These are phyloP conservation scores for Poa pratensis DNA, from an alignment of 176 grass and related monocot genomes.

Conservation along the genomic window DNA sequence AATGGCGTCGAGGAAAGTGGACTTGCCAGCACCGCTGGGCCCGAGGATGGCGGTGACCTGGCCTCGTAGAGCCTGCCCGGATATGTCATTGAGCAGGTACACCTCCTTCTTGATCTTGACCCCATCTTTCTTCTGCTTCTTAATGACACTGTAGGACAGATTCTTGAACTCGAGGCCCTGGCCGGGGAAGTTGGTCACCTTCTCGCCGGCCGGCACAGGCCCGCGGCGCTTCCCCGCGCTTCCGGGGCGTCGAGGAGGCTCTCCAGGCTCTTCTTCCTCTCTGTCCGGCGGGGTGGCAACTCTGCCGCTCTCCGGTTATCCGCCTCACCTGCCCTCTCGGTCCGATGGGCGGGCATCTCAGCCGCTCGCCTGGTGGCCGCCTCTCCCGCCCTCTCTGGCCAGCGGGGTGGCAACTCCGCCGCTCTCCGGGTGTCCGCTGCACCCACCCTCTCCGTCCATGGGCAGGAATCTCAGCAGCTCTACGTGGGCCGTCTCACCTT, in stretches of 20 bases:
- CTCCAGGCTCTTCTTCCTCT: conserved; percentile 54
- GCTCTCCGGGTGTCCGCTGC: conserved; percentile 16
- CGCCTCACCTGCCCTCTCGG: neutral
- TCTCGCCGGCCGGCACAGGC: neutral
- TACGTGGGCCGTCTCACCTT: neutral
- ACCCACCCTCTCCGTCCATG: neutral
- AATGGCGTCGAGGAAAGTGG: conserved; percentile 73
- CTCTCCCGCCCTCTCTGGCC: neutral
- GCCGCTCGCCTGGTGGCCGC: neutral
- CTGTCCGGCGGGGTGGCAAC: conserved; percentile 6
- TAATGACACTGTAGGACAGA: conserved; percentile 68
- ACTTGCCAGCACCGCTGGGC: conserved; percentile 75
- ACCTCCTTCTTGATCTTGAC: conserved; percentile 62
- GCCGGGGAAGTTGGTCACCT: conserved; percentile 47
- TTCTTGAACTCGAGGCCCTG: conserved; percentile 75
- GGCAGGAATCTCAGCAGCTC: neutral
- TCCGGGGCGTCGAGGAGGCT: conserved; percentile 52
- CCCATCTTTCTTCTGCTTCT: conserved; percentile 75
- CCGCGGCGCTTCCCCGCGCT: neutral
- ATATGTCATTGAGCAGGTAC: conserved; percentile 73
- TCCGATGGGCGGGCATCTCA: neutral
- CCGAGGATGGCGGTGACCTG: conserved; percentile 68
- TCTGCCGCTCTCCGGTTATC: conserved; percentile 7
- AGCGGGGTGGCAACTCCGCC: neutral
- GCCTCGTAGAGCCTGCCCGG: conserved; percentile 59